Evolutionary conservation across 192 early-diverging fungal genomes (phyloP), one percentile per base, ranked within the genome.

Genomic region (Umbelopsis isabellina): DNA sequence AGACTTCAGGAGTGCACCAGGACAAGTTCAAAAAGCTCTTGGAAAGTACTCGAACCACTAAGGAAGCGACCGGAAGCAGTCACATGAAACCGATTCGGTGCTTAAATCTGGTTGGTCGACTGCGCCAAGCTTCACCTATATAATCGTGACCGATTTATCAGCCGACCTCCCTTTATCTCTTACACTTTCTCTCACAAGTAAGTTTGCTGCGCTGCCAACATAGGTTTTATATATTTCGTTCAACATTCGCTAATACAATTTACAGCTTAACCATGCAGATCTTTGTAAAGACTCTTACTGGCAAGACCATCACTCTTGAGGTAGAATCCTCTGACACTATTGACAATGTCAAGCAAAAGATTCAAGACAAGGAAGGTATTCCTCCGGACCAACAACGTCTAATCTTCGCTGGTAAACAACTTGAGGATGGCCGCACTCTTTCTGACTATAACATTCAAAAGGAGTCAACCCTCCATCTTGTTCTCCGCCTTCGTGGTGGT

Each of bases 311-410:
- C 75, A 85, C 86, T 73, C 65, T 87, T 70, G 85, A 87, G 74
- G 86, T 83, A 66, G 85, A 87, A 72, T 80, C 83, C 33, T 79
- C 69, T 37, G 86, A 87, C 66, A 83, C 66, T 68, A 83, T 87
- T 70, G 79, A 76, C 70, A 74, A 84, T 66, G 86, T 87, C 72
- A 87, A 85, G 82, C 78, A 77, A 70, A 82, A 80, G 76, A 83
- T 84, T 70, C 82, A 83, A 75, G 84, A 84, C 41, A 80, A 81
- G 52, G 84, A 83, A 75, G 84, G 84, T 80, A 78, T 75, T 66
- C 92, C 91, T 45, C 87, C 87, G 66, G 92, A 94, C 82, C 90
- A 91, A 77, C 90, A 91, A 71, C 85, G 90, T 65, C 84, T 91
- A 13, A 91, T 91, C 73, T 91, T 89, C 55, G 90, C 88, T 65